Conservation (phyloP, 768 basidiomycete genomes). For the Macrolepiota fuliginosa region DNA sequence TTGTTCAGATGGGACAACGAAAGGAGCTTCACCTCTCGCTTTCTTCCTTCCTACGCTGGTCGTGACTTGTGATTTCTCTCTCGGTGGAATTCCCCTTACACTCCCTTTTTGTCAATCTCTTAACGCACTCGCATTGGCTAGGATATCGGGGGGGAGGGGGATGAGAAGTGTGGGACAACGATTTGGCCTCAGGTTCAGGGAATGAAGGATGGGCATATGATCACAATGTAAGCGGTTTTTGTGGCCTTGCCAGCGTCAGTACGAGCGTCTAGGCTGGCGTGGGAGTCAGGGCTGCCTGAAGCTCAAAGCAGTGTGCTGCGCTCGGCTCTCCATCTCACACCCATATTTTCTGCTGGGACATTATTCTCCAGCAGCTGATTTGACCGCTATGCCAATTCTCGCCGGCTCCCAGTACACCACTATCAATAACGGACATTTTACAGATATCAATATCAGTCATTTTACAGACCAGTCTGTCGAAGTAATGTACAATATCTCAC, state of each 20-base stretch:
- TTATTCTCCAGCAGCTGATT: too few relatives aligned
- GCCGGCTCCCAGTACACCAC: too few relatives aligned
- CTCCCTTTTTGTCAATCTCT: neutral
- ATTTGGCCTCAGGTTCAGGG: conserved; percentile 20
- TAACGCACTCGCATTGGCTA: neutral
- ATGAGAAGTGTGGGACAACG: conserved; percentile 20
- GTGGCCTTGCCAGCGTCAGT: neutral
- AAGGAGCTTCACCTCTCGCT: neutral
- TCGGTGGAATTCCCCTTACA: neutral
- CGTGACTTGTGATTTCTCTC: neutral
- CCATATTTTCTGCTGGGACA: too few relatives aligned
- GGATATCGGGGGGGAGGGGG: neutral
- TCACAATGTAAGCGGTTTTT: conserved; percentile 21
- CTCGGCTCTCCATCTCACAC: too few relatives aligned
- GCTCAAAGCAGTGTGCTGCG: too few relatives aligned
- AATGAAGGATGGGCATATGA: conserved; percentile 19
- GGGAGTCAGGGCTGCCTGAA: too few relatives aligned
- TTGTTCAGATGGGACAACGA: neutral
- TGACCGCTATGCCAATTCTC: too few relatives aligned
- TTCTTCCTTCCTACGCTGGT: neutral
- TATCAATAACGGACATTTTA: too few relatives aligned
- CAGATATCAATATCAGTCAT: too few relatives aligned
- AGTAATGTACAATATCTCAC: too few relatives aligned
- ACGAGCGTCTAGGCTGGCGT: too few relatives aligned
- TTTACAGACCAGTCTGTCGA: too few relatives aligned